Percentiles rank a stretch among this genome's conserved stretches.
These are phyloP conservation scores for Saturnispora bothae DNA, from an alignment of 805 yeast genomes.

Conservation along the genomic window DNA sequence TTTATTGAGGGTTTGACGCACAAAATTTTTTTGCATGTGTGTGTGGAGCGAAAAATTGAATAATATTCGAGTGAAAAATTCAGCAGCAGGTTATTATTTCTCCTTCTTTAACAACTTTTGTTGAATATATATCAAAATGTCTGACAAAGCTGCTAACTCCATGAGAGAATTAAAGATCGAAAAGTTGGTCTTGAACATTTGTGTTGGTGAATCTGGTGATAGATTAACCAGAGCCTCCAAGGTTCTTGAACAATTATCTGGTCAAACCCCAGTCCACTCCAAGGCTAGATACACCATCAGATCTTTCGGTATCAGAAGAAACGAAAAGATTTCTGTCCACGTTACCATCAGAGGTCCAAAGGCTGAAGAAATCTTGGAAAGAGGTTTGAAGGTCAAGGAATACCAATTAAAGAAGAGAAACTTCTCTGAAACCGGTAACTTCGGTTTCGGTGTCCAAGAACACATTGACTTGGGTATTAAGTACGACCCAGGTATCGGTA, in stretches of 20 bases:
- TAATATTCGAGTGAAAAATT: no score
- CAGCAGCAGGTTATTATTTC: background rate
- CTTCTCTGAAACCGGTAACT: constrained; percentile 99
- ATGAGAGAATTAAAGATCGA: constrained; percentile 99
- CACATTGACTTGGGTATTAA: constrained; percentile 99
- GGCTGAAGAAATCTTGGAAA: constrained; percentile 98
- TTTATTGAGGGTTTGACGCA: background rate
- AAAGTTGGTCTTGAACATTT: constrained; percentile 98
- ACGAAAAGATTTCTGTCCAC: constrained; percentile 98
- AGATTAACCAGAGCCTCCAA: constrained; percentile 99
- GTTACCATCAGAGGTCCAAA: constrained; percentile 99
- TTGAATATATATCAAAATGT: constrained; percentile 20
- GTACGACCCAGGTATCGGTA: constrained; percentile 99
- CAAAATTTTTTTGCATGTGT: no score
- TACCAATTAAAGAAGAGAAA: constrained; percentile 89
- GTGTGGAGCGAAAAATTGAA: no score
- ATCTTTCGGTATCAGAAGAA: constrained; percentile 99
- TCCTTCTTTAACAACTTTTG: background rate
- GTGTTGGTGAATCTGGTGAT: constrained; percentile 99
- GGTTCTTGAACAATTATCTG: constrained; percentile 98
- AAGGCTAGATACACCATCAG: constrained; percentile 99
- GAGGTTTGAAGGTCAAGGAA: constrained; percentile 99
- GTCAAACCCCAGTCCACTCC: constrained; percentile 99
- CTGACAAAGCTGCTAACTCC: constrained; percentile 69
- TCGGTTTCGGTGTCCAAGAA: constrained; percentile 99